Evolutionary conservation across 345 rosid genomes (phyloP).

Genomic region (Pugionium dolabratum): DNA sequence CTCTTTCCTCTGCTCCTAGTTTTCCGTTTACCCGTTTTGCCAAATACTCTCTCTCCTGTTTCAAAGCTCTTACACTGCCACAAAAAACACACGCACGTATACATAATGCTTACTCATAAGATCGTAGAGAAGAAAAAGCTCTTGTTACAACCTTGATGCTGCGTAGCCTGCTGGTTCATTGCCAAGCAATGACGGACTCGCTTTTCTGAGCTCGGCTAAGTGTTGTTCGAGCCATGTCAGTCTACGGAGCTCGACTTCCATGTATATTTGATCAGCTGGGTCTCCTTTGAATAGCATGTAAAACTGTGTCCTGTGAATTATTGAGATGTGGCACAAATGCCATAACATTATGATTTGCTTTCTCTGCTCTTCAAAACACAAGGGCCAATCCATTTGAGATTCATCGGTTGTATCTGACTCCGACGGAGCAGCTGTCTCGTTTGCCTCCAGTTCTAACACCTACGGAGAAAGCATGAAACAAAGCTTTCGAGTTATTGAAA

Average conservation of each 20-base stretch:
- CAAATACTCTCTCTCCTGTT: slow-evolving; percentile 84
- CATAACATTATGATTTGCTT: slow-evolving; percentile 91
- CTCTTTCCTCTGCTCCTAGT: slow-evolving; percentile 75
- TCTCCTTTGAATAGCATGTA: slow-evolving; percentile 83
- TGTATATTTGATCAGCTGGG: slow-evolving; percentile 76
- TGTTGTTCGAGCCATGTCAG: slow-evolving; percentile 93
- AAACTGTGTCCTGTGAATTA: slow-evolving; percentile 84
- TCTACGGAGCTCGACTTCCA: slow-evolving; percentile 90
- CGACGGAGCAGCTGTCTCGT: slow-evolving; percentile 44
- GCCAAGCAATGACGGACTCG: slow-evolving; percentile 87
- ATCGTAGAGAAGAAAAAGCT: too few relatives aligned
- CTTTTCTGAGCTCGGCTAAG: slow-evolving; percentile 93
- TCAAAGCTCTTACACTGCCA: slow-evolving; percentile 71
- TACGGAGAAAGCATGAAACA: slow-evolving; percentile 12
- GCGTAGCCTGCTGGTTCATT: slow-evolving; percentile 91
- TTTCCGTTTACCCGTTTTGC: slow-evolving; percentile 79
- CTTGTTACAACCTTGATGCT: slow-evolving; percentile 60
- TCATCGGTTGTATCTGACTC: slow-evolving; percentile 46
- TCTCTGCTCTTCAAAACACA: slow-evolving; percentile 77
- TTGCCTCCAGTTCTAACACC: slow-evolving; percentile 86
- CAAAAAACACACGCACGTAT: neutral
- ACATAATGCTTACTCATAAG: too few relatives aligned
- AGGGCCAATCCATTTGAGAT: slow-evolving; percentile 71
- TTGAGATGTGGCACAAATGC: slow-evolving; percentile 93
- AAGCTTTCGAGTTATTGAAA: slow-evolving; percentile 10